Base-by-base conservation (phyloP, 768 basidiomycete species). In the Podaxis carcinomalis region DNA sequence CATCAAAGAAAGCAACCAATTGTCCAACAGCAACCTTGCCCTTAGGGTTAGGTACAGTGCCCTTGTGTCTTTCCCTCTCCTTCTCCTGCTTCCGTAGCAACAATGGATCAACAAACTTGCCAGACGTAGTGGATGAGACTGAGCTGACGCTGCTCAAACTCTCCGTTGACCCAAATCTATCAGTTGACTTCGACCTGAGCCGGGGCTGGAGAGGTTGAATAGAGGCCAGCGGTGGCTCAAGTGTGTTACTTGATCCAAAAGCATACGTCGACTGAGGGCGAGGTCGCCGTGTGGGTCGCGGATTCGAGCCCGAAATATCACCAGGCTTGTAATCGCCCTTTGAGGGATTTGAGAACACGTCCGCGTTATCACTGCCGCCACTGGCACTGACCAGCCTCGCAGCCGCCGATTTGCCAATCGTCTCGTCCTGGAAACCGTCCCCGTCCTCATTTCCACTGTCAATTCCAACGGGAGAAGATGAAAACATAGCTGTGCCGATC, bases 1-100 rank as follows among this genome's bases (percentile, higher is more conserved):
- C 72, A 68, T 93, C 89, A 67, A 94, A 94, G 73, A 89, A 93
- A n/a, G 90, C 90, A 13, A 92, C 89, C 46, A 94, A 73, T 67
- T 93, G 83, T 9, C 86, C 88, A 44, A 93, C 81, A 0, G 89
- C 84, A 13, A 90, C 82, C 75, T 92, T 92, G 56, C 78, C 84
- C 69, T 69, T 65, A 59, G 83, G 72, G 57, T 75, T 76, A 16
- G 83, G 76, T 65, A 77, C 74, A 63, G 66, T 62, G 54, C 62
- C 68, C 56, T 49, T 63, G 57, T 68, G 54, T 50, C 60, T 63
- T 42, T 78, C 79, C 46, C 68, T 76, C 46, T 74, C 78, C 56
- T 77, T 80, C 72, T 82, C 81, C 74, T 90, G 88, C 65, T 80
- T 84, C 67, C 92, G 80, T 69, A 88, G 67, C 46, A 88, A 72